Percentiles rank a stretch among this genome's conserved stretches.
Conservation (phyloP, 352 stramenopile species). For the Globisporangium iwayamae region DNA sequence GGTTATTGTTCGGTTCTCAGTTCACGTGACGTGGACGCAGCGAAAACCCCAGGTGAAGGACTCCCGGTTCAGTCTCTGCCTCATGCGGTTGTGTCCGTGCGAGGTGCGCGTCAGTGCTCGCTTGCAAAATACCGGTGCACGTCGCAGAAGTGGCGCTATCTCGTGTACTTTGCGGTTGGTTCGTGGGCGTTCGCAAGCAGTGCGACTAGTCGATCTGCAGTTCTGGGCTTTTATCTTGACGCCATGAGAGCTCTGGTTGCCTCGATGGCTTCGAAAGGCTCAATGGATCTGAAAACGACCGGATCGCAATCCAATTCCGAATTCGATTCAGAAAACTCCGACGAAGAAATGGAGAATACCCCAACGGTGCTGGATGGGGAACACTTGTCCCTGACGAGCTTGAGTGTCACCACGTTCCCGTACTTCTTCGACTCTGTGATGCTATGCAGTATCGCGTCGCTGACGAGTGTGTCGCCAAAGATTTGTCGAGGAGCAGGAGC, state of each 20-base stretch:
- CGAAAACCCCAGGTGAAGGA: slow-evolving; percentile 9
- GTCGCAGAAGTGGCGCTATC: slow-evolving; percentile 41
- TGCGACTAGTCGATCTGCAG: slow-evolving; percentile 21
- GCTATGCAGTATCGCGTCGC: slow-evolving; percentile 46
- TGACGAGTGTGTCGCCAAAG: slow-evolving; percentile 35
- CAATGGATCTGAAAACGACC: not conserved
- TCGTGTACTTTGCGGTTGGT: slow-evolving; percentile 54
- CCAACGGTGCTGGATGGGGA: slow-evolving; percentile 41
- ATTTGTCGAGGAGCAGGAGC: slow-evolving; percentile 12
- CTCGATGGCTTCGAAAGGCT: slow-evolving; percentile 5
- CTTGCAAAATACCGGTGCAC: slow-evolving; percentile 43
- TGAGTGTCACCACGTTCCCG: slow-evolving; percentile 61
- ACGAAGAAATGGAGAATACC: slow-evolving; percentile 17
- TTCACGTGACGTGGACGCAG: not conserved
- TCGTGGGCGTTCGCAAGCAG: slow-evolving; percentile 44
- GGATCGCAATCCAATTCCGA: slow-evolving; percentile 19
- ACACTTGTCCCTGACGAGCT: slow-evolving; percentile 57
- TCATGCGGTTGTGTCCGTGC: slow-evolving; percentile 29
- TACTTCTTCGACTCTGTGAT: slow-evolving; percentile 56
- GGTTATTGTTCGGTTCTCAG: not conserved
- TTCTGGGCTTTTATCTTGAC: slow-evolving; percentile 43
- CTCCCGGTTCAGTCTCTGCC: slow-evolving; percentile 31
- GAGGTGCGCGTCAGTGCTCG: slow-evolving; percentile 30
- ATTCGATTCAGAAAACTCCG: slow-evolving; percentile 25
- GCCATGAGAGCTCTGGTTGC: slow-evolving; percentile 45